Conservation (phyloP, 305 asterid genomes). For the Fraxinus xanthoxyloides region DNA sequence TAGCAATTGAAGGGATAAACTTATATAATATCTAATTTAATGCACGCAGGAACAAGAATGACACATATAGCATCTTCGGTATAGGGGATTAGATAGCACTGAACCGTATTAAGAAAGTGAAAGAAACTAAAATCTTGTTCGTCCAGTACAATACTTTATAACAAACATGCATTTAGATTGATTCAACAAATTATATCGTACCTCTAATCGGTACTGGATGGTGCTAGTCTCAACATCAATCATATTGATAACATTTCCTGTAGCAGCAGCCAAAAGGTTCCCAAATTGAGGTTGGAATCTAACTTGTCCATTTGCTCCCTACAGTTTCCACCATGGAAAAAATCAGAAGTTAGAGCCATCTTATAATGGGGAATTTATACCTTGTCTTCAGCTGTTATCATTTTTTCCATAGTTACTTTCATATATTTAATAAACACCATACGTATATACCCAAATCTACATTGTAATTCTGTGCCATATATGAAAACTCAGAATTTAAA, state of each 20-base stretch:
- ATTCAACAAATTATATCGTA: conserved; percentile 11
- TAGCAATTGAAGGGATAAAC: conserved; percentile 11
- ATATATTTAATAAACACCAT: not conserved
- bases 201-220: conserved; percentile 30
- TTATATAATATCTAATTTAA: not conserved
- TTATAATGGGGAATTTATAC: not conserved
- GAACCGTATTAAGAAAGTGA: not conserved
- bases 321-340: conserved; percentile 18
- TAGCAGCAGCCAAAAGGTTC: conserved; percentile 40
- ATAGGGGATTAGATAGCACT: not conserved
- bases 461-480: not conserved
- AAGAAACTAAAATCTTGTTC: not conserved
- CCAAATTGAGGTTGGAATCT: conserved; percentile 52
- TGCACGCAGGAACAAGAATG: not conserved
- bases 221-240: conserved; percentile 39
- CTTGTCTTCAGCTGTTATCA: not conserved
- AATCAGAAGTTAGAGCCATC: not conserved
- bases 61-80: not conserved
- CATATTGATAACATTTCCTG: conserved; percentile 37
- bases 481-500: not conserved
- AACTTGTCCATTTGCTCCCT: conserved; percentile 48
- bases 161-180: not conserved
- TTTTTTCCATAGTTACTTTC: not conserved
- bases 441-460: not conserved
- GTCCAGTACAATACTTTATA: not conserved